A percentile compares a stretch with the other conserved stretches of the same genome.
Evolutionary conservation across 1,284 basidiomycete species (phyloP).

Genomic region (Rhodotorula sp.): DNA sequence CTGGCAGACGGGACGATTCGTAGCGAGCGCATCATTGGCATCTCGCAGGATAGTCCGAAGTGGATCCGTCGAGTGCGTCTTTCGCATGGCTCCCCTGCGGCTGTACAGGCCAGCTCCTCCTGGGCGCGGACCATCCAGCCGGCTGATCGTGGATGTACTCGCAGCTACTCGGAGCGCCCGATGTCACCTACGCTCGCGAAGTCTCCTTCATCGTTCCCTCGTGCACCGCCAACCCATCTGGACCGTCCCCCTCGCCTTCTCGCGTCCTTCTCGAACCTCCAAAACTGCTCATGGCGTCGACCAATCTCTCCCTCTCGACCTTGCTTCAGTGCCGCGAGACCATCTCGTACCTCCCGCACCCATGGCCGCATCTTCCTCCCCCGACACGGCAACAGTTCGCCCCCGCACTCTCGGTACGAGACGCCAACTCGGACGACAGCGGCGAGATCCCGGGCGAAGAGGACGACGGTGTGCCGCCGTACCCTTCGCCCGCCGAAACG

Average conservation of each 20-base stretch:
- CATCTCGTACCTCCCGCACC: slow-evolving; percentile 39
- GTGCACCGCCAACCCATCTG: slow-evolving; percentile 14
- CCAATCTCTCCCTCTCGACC: slow-evolving; percentile 38
- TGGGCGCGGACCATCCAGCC: neutral
- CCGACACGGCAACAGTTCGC: slow-evolving; percentile 32
- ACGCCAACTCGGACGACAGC: neutral
- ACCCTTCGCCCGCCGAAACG: neutral
- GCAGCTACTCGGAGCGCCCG: slow-evolving; percentile 38
- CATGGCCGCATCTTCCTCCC: slow-evolving; percentile 37
- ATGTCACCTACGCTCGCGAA: slow-evolving; percentile 40
- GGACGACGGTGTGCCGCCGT: slow-evolving; percentile 5
- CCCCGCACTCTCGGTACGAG: slow-evolving; percentile 14
- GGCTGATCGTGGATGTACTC: too few relatives aligned
- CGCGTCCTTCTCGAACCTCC: slow-evolving; percentile 35
- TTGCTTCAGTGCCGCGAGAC: slow-evolving; percentile 41
- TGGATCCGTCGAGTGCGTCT: slow-evolving; percentile 39
- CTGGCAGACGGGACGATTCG: slow-evolving; percentile 40
- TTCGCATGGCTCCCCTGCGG: neutral
- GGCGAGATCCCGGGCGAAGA: neutral
- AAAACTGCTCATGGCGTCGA: slow-evolving; percentile 43
- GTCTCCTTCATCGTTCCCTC: slow-evolving; percentile 43
- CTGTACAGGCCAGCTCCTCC: neutral
- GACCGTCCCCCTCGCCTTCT: neutral
- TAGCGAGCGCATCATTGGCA: slow-evolving; percentile 39
- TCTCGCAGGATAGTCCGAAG: slow-evolving; percentile 38